These are phyloP conservation scores for Ophiostoma ips DNA, from an alignment of 2,329 filamentous ascomycete genomes.

Conservation along the genomic window DNA sequence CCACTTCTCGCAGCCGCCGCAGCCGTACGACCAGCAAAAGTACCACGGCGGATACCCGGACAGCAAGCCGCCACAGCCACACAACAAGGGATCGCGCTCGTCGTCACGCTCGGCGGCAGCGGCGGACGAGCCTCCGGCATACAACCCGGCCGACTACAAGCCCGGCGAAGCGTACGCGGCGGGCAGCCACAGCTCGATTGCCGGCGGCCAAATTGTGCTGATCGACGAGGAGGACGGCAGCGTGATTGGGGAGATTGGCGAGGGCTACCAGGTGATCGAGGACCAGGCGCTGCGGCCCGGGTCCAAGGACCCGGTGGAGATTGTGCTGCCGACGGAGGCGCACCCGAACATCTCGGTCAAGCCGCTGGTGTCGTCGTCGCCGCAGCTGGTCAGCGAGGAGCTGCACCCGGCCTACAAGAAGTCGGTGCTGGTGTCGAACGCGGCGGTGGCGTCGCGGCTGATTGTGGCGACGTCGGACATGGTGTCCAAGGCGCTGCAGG, in stretches of 20 bases:
- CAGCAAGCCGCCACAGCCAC: not conserved
- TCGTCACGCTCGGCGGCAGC: constrained; percentile 21
- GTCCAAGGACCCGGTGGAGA: constrained; percentile 82
- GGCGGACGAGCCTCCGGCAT: constrained; percentile 40
- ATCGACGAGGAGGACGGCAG: constrained; percentile 94
- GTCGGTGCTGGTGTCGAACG: constrained; percentile 73
- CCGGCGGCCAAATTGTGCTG: constrained; percentile 71
- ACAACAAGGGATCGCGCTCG: constrained; percentile 13
- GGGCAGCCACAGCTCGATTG: constrained; percentile 41
- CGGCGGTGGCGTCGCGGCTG: constrained; percentile 74
- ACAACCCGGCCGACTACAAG: constrained; percentile 70
- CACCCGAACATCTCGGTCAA: constrained; percentile 50
- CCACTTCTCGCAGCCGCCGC: not conserved
- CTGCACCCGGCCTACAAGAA: constrained; percentile 86
- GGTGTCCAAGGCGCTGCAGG: constrained; percentile 63
- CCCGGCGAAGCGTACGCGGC: constrained; percentile 66
- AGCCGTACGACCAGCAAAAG: not conserved
- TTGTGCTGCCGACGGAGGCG: constrained; percentile 56
- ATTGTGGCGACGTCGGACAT: constrained; percentile 79
- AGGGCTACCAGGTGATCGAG: constrained; percentile 38
- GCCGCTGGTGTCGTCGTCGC: constrained; percentile 48
- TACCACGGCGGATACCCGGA: constrained; percentile 7
- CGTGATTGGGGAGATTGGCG: constrained; percentile 61
- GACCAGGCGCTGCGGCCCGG: constrained; percentile 62
- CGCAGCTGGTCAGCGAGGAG: constrained; percentile 62